Evolutionary conservation across 148 eudicot genomes (phyloP), one percentile per base, ranked within the genome.

Genomic region (Chenopodium album): DNA sequence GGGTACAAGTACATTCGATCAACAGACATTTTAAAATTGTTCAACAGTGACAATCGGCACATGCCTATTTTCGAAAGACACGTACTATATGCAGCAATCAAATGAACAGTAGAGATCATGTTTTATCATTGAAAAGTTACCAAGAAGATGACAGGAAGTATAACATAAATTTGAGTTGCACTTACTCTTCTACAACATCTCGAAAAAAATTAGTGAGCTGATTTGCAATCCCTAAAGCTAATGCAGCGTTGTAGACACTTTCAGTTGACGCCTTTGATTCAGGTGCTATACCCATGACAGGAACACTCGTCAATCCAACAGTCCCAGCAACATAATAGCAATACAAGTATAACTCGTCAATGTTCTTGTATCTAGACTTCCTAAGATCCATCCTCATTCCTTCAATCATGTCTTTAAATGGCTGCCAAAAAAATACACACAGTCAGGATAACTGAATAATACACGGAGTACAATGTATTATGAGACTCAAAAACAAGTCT

Each of bases 151-250:
- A 76, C 2, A 8, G 31, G 46, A 23, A n/a, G 5, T 17, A 62
- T 20, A 70, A 37, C 62, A 75, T 14, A 0, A 7, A 67, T 20
- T 65, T 50, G 6, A 17, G 50, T 47, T 9, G 73, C 29, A 88
- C 98, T 90, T 90, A 95, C 98, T 95, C 98, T 87, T 95, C 98
- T 81, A 98, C 98, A 46, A 95, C 98, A 85, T 95, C 98, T 87
- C 98, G 91, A 60, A 95, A 94, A 56, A 95, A 93, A 85, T 95
- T 95, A n/a, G 98, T 95, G 60, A 95, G 83, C 85, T 95, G 98
- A 89, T 95, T 95, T 14, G 98, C 98, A 20, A 95, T 88, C 75
- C 98, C 98, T 62, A 95, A 86, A 56, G 94, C 92, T 85, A 95
- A 88, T 52, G 98, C 98, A 82, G 96, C 89, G 79, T 91, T 92